phyloP scores from a whole-genome alignment of 2,329 filamentous ascomycete genomes.

The Pseudogymnoascus sp. region DNA sequence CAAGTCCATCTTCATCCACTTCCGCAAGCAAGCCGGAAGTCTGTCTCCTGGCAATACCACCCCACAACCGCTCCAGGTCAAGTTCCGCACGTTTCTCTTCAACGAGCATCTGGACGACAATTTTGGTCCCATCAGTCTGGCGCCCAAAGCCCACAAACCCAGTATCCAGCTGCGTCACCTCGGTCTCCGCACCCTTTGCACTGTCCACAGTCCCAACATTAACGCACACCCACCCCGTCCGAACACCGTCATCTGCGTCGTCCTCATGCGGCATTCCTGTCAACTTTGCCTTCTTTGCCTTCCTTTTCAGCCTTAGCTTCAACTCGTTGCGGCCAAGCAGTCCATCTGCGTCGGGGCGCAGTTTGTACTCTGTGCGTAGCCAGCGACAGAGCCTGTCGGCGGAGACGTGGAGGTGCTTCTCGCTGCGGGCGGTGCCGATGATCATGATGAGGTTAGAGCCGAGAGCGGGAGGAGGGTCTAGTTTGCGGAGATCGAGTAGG shows the following conservation, averaged over 20 bases:
- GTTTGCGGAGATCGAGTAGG: slow-evolving; percentile 70
- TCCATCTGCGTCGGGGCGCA: slow-evolving; percentile 75
- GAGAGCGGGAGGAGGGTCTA: slow-evolving; percentile 80
- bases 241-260: slow-evolving; percentile 71
- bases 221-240: slow-evolving; percentile 93
- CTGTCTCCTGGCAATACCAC: slow-evolving; percentile 17
- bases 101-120: slow-evolving; percentile 65
- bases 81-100: slow-evolving; percentile 60
- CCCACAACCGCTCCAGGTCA: slow-evolving; percentile 57
- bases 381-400: slow-evolving; percentile 85
- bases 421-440: slow-evolving; percentile 80
- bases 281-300: slow-evolving; percentile 72
- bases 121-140: slow-evolving; percentile 44
- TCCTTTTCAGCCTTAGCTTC: slow-evolving; percentile 74
- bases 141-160: slow-evolving; percentile 71
- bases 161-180: slow-evolving; percentile 37
- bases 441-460: slow-evolving; percentile 89
- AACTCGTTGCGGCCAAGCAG: slow-evolving; percentile 83
- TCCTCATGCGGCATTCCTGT: slow-evolving; percentile 57
- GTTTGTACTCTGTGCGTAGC: slow-evolving; percentile 62
- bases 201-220: slow-evolving; percentile 67
- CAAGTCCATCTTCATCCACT: neutral
- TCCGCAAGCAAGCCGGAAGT: neutral
- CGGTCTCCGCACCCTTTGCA: slow-evolving; percentile 29
- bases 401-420: slow-evolving; percentile 86